Evolutionary conservation across 2,329 filamentous ascomycete genomes (phyloP).

Genomic region (Pseudogymnoascus sp.): DNA sequence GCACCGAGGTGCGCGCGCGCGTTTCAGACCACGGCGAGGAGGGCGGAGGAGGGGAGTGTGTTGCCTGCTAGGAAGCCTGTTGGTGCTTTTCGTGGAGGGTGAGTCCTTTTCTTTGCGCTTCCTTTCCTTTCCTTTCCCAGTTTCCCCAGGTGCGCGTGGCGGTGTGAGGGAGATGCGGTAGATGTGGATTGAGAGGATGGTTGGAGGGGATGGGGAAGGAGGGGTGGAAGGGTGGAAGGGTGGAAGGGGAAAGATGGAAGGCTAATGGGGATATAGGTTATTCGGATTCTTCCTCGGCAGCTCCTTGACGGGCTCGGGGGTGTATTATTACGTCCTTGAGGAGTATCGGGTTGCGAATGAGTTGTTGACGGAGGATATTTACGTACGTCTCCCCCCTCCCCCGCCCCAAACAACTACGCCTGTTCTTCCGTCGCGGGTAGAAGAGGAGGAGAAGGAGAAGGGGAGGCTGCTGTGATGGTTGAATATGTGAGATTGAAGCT

Average conservation of each 20-base stretch:
- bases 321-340: constrained; percentile 88
- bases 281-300: constrained; percentile 88
- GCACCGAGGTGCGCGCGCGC: constrained; percentile 23
- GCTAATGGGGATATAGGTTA: constrained; percentile 44
- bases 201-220: not conserved
- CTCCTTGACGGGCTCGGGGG: constrained; percentile 65
- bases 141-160: no score
- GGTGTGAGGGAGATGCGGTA: not conserved
- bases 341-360: constrained; percentile 94
- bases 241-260: constrained; percentile 1
- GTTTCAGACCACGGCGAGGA: constrained; percentile 31
- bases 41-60: constrained; percentile 30
- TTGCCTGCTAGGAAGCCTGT: constrained; percentile 55
- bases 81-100: constrained; percentile 66
- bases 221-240: not conserved
- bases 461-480: no score
- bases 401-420: constrained; percentile 13
- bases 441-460: no score
- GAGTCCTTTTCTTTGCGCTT: constrained; percentile 28
- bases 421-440: no score
- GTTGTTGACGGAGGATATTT: constrained; percentile 89
- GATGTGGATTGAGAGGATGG: not conserved
- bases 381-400: constrained; percentile 57
- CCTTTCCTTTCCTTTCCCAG: not conserved
- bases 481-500: constrained; percentile 14